phyloP scores from a whole-genome alignment of 169 alveolate genomes.

The Plasmodium malariae region DNA sequence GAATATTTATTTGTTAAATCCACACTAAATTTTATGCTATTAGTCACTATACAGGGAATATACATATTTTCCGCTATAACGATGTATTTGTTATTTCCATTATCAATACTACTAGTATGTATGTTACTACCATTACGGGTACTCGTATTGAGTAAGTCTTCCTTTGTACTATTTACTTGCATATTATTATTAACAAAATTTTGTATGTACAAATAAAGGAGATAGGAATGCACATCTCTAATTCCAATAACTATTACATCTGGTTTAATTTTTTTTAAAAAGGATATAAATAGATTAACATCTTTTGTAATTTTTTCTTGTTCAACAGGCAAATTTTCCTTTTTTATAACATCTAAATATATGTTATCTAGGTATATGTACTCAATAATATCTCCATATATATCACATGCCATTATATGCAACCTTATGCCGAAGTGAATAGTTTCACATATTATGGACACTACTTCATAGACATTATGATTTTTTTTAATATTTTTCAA shows the following conservation, averaged over 20 bases:
- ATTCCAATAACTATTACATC: conserved; percentile 48
- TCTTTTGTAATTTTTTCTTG: conserved; percentile 58
- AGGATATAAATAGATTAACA: conserved; percentile 7
- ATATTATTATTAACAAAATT: conserved; percentile 3
- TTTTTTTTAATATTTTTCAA: conserved; percentile 38
- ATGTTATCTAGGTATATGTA: conserved; percentile 45
- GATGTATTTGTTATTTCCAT: not conserved
- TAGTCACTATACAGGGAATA: conserved; percentile 54
- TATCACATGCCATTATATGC: conserved; percentile 70
- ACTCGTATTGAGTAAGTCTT: not conserved
- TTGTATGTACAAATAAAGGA: conserved; percentile 25
- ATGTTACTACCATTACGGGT: not conserved
- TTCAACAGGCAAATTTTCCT: conserved; percentile 46
- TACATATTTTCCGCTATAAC: conserved; percentile 45
- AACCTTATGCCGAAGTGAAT: conserved; percentile 37
- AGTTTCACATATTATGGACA: conserved; percentile 29
- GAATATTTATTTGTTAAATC: conserved; percentile 49
- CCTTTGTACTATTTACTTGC: not conserved
- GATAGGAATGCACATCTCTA: conserved; percentile 57
- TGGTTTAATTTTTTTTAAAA: conserved; percentile 37
- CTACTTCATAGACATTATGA: conserved; percentile 51
- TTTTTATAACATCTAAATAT: conserved; percentile 42
- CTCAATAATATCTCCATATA: conserved; percentile 60
- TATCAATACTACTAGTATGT: not conserved
- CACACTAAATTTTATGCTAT: conserved; percentile 36